phyloP scores from a whole-genome alignment of 163 green algal species.

The Picocystis sp. region DNA sequence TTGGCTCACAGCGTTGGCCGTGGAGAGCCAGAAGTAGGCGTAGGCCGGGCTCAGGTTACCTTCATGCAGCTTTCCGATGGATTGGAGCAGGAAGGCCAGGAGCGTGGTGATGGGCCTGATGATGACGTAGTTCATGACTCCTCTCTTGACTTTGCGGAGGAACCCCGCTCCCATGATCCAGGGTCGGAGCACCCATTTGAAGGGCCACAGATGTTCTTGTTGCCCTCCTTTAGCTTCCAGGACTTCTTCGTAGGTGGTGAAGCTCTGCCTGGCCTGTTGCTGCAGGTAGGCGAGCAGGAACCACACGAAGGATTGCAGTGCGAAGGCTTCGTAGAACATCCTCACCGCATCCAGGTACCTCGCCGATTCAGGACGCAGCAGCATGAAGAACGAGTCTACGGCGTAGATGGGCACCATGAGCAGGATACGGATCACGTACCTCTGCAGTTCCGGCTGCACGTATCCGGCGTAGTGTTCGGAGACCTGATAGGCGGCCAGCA shows the following conservation, averaged over 20 bases:
- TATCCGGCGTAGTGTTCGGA: too few relatives aligned
- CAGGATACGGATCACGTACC: constrained; percentile 94
- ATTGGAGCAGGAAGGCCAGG: constrained; percentile 65
- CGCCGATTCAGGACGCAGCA: constrained; percentile 43
- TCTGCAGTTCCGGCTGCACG: constrained; percentile 54
- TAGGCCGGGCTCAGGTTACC: constrained; percentile 49
- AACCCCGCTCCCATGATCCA: constrained; percentile 43
- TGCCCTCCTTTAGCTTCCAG: constrained; percentile 50
- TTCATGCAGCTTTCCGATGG: constrained; percentile 49
- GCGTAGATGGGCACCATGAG: constrained; percentile 95
- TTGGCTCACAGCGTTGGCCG: constrained; percentile 74
- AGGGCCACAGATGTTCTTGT: constrained; percentile 17
- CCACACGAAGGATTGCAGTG: too few relatives aligned
- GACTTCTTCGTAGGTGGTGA: too few relatives aligned
- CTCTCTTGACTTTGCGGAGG: constrained; percentile 77
- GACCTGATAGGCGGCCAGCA: constrained; percentile 70
- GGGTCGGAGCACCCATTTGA: constrained; percentile 24
- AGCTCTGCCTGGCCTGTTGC: too few relatives aligned
- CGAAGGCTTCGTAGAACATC: too few relatives aligned
- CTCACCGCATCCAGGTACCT: constrained; percentile 48
- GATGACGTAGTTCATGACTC: constrained; percentile 88
- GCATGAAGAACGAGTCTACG: constrained; percentile 59
- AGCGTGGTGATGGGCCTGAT: constrained; percentile 76
- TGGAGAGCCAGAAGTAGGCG: constrained; percentile 65
- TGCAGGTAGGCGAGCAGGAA: too few relatives aligned